Evolutionary conservation across 2,329 filamentous ascomycete species (phyloP), one percentile per base, ranked within the genome.

Genomic region (Periconia digitata): DNA sequence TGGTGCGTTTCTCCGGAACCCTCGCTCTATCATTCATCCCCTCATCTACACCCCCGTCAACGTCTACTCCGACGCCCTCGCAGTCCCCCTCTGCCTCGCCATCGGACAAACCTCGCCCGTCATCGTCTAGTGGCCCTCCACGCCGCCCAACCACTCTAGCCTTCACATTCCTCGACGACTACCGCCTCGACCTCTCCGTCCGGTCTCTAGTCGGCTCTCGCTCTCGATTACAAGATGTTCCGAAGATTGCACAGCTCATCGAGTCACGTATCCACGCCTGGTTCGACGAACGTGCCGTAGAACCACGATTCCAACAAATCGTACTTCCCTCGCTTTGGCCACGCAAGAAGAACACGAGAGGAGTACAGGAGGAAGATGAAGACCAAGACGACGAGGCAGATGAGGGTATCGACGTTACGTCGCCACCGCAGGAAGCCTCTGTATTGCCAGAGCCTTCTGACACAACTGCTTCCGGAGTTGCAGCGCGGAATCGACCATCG

Each of bases 1-100:
- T 99, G 15, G 90, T 96, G 15, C 82, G 94, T 13, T 99, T 99
- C 72, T 96, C 91, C 40, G 94, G 94, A 36, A 99, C 94, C 32
- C 76, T 99, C 16, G 95, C 90, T 38, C 88, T 97, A 38, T 95
- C 90, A 1, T 95, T 97, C 66, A 90, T 95, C 50, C 94, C 94
- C 1, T 84, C 82, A 1, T 68, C 67, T 8, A 62, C 66, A 1
- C 64, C 68, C 1, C 49, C 60, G 16, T 54, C 63, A 17, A 72
- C 54, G 65, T 70, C 47, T 54, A 63, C 44, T 47, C 38, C 44
- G 60, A 39, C 60, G 55, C 17, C 69, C 60, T 54, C 58, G 18
- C 44, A 54, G 45, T 40, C 38, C 5, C 21, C 21, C 13, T 37
- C 51, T 18, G 16, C 29, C 24, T 24, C 38, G 17, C 38, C 38